Evolutionary conservation across 2,329 filamentous ascomycete genomes (phyloP).

Genomic region (Westerdykella ornata): DNA sequence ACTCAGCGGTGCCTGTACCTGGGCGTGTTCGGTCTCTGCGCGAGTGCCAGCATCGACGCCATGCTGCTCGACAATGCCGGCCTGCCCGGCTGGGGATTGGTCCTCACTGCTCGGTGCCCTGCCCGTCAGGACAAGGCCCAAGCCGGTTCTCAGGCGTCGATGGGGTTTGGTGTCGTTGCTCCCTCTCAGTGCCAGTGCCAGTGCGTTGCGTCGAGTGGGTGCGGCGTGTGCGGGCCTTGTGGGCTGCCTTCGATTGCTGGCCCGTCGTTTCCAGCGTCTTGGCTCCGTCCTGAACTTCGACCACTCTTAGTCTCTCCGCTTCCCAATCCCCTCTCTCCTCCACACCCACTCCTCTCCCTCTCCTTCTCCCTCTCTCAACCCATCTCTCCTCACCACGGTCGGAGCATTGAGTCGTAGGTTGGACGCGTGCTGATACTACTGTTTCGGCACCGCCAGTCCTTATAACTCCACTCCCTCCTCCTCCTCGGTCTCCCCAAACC

Average conservation of each 20-base stretch:
- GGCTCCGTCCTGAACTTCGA: conserved; percentile 23
- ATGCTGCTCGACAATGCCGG: too few species aligned
- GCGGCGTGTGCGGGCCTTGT: too few species aligned
- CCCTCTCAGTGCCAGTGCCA: neutral
- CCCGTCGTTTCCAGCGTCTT: conserved; percentile 34
- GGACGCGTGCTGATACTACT: conserved; percentile 32
- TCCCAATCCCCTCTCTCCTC: conserved; percentile 18
- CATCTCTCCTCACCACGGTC: conserved; percentile 29
- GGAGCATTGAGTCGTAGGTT: conserved; percentile 36
- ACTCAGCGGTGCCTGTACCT: too few species aligned
- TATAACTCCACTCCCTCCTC: conserved; percentile 27
- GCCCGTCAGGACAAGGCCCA: too few species aligned
- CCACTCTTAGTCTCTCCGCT: conserved; percentile 21
- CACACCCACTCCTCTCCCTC: conserved; percentile 16
- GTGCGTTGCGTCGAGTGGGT: too few species aligned
- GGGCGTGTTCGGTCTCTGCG: too few species aligned
- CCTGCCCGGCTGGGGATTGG: too few species aligned
- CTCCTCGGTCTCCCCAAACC: conserved; percentile 31
- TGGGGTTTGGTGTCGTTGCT: conserved; percentile 16
- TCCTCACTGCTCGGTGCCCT: too few species aligned
- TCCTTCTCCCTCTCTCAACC: conserved; percentile 20
- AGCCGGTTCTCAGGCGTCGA: conserved; percentile 1
- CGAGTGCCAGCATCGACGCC: too few species aligned
- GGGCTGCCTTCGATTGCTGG: conserved; percentile 25
- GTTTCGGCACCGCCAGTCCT: conserved; percentile 30